phyloP scores from a whole-genome alignment of 805 yeast genomes.

The Metschnikowia dekortorum region DNA sequence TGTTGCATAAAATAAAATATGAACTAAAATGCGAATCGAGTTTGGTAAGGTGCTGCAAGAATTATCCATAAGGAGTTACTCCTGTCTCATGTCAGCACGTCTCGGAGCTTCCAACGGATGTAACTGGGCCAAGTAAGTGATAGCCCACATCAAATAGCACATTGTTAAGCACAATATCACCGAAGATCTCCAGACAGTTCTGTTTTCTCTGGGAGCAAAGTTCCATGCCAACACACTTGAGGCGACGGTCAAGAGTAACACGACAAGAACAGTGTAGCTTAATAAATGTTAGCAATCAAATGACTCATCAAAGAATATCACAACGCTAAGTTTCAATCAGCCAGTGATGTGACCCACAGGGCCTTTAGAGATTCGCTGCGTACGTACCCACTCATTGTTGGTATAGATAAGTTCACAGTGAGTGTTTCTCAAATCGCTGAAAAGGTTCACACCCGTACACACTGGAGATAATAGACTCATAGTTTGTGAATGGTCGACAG shows the following conservation, averaged over 20 bases:
- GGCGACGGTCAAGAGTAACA: constrained; percentile 53
- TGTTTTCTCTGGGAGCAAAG: constrained; percentile 77
- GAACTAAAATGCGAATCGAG: constrained; percentile 1
- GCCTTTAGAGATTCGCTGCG: neutral
- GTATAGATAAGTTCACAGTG: neutral
- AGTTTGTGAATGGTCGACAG: no score
- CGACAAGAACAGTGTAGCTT: constrained; percentile 69
- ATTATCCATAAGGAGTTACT: constrained; percentile 23
- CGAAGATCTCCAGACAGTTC: constrained; percentile 44
- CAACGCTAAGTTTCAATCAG: no score
- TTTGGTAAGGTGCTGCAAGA: neutral
- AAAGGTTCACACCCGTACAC: constrained; percentile 7
- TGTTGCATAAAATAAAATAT: neutral
- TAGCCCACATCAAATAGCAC: constrained; percentile 90
- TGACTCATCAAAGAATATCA: neutral
- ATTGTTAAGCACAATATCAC: constrained; percentile 61
- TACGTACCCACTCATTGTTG: constrained; percentile 19
- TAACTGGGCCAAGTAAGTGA: constrained; percentile 79
- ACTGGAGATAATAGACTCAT: neutral
- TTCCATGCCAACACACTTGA: constrained; percentile 72
- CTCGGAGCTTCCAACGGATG: constrained; percentile 91
- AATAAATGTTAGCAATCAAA: constrained; percentile 1
- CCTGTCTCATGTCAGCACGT: constrained; percentile 87
- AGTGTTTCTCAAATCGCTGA: constrained; percentile 5
- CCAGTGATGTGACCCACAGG: neutral